Evolutionary conservation across 352 stramenopile genomes (phyloP), one percentile per base, ranked within the genome.

Genomic region (Globisporangium yorkense): DNA sequence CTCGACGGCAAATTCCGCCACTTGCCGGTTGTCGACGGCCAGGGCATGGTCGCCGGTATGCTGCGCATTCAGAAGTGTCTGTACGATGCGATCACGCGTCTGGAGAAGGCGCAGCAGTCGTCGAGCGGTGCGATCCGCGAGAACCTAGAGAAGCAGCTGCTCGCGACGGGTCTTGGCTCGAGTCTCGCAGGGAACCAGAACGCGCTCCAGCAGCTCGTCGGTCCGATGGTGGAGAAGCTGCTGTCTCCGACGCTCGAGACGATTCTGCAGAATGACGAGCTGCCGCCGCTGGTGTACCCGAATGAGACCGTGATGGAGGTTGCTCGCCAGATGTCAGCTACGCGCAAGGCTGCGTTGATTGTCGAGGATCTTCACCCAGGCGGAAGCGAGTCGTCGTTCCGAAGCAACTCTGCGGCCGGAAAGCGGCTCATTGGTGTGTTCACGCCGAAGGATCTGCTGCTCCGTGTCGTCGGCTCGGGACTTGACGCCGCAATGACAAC

Each of bases 51-150:
- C 9, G 88, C 95, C 9, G 97, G 97, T 41, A 89, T 99, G 75
- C 80, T 99, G 39, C 95, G 98, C 51, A 99, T 99, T 66, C 96
- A 98, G 40, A 99, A 99, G 69, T 99, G 97, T 62, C 67, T 99
- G 59, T 98, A 99, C 79, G 97, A 99, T 68, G 96, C 96, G 2
- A 99, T 99, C 65, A 92, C 80, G 18, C 96, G 97, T 46, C 81
- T 99, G 6, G 97, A 99, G 63, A 97, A 92, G 61, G 85, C 85
- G 4, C 80, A 85, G 66, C 75, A 89, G 37, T 76, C 77, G 8
- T 89, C 83, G 7, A 93, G 81, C 43, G 80, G 81, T 0, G 78
- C 72, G 27, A 71, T 93, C 9, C 81, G 79, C 8, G 74, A 88
- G 49, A 86, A 87, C 31, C 56, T 94, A 18, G 80, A 94, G 70